Evolutionary conservation across 495 filamentous ascomycete species (phyloP), one percentile per base, ranked within the genome.

Genomic region (Penicillium angulare): DNA sequence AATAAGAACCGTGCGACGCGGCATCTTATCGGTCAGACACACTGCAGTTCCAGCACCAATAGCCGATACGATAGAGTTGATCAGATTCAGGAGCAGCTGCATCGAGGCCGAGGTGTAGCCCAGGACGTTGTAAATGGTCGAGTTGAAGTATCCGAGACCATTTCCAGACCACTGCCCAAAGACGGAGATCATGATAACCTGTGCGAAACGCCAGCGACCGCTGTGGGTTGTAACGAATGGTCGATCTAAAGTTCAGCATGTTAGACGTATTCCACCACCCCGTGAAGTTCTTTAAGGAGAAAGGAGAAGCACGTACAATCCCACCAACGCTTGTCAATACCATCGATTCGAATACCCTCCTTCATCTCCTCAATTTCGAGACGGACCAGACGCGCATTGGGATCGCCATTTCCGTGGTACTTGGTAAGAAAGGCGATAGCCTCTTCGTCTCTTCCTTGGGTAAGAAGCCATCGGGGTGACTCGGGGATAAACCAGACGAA

Each of bases 41-140:
- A 89, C 85, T 9, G 88, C 88, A 15, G 76, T 71, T 7, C 86
- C 71, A 2, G 87, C 86, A 47, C 79, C 86, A 15, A 84, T 65
- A 54, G 89, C 86, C 13, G 79, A 81, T 31, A 89, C 75, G 27
- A 79, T 76, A 16, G 83, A 80, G 65, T 90, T 86, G 50, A 87
- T 72, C 39, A 80, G 69, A 55, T 85, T 86, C 52, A 83, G 73
- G 24, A 86, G 74, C 49, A 84, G 71, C 50, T 83, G 80, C n/a
- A 69, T 81, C 43, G 76, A 75, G 50, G 72, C 74, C 38, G 55
- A 53, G 5, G 59, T 67, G 50, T 75, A 69, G 24, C 73, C 73
- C n/a, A 74, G 55, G 13, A 59, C 63, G 32, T 70, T 52, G 43
- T 68, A 71, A 36, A 77, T 71, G 21, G 59, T 55, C 9, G 69